Conservation (phyloP, 1,139 yeast genomes). For the Arxiozyma bovina region DNA sequence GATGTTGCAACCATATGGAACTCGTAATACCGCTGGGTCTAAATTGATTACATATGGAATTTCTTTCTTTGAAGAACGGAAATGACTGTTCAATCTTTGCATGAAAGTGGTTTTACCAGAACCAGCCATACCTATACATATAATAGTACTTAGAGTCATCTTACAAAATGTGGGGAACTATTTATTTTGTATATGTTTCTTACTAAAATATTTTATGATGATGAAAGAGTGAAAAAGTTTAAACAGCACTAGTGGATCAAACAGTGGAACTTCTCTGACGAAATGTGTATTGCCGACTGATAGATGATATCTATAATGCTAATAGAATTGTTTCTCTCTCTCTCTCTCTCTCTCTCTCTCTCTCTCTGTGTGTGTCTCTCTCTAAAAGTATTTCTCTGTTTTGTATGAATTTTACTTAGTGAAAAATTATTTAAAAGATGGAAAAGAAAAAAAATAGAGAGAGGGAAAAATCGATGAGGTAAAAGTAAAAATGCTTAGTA, state of each 20-base stretch:
- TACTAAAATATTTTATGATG: too few species aligned
- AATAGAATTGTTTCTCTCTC: background rate
- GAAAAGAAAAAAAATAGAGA: background rate
- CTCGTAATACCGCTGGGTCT: conserved; percentile 91
- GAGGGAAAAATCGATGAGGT: background rate
- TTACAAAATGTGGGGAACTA: background rate
- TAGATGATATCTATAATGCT: background rate
- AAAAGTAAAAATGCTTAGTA: too few species aligned
- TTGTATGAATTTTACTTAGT: background rate
- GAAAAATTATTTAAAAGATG: background rate
- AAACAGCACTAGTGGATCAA: too few species aligned
- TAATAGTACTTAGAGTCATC: conserved; percentile 57
- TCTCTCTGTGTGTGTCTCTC: background rate
- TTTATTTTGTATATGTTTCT: background rate
- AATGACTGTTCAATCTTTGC: conserved; percentile 86
- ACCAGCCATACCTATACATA: conserved; percentile 96
- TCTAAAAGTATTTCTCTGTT: too few species aligned
- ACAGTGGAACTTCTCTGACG: too few species aligned
- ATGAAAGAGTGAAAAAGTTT: background rate
- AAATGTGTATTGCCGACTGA: too few species aligned
- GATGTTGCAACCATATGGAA: conserved; percentile 89
- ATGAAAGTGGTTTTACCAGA: conserved; percentile 97
- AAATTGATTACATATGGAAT: conserved; percentile 82
- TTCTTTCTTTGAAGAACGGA: conserved; percentile 51
- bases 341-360: background rate